These are phyloP conservation scores for Tetrapisispora nanseiensis DNA, from an alignment of 805 yeast genomes.

Conservation along the genomic window DNA sequence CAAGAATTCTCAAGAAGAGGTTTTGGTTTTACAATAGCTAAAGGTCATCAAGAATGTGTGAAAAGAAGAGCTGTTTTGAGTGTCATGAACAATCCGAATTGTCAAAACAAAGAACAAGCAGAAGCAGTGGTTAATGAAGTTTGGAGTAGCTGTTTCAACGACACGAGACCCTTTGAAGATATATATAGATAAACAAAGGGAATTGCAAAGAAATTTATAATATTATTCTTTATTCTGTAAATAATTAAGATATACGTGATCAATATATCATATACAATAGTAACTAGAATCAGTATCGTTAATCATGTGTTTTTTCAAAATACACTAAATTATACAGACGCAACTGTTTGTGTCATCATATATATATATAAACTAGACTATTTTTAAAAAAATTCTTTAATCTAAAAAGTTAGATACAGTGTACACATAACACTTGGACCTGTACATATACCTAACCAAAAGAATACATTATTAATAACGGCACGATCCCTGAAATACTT, in stretches of 20 bases:
- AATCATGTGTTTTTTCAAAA: too few relatives aligned
- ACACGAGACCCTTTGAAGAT: slow-evolving; percentile 91
- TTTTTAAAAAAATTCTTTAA: neutral
- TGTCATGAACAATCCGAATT: slow-evolving; percentile 78
- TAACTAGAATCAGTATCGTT: too few relatives aligned
- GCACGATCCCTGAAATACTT: slow-evolving; percentile 45
- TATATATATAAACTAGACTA: neutral
- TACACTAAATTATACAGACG: too few relatives aligned
- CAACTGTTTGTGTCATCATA: too few relatives aligned
- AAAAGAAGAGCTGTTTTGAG: slow-evolving; percentile 79
- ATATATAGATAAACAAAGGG: slow-evolving; percentile 68
- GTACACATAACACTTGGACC: slow-evolving; percentile 89
- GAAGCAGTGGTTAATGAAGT: slow-evolving; percentile 73
- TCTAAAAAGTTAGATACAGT: slow-evolving; percentile 63
- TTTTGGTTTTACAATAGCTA: slow-evolving; percentile 41
- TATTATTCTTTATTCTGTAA: slow-evolving; percentile 1
- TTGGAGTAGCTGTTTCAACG: slow-evolving; percentile 87
- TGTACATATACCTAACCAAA: slow-evolving; percentile 84
- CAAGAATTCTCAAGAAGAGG: slow-evolving; percentile 55
- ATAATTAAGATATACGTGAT: neutral
- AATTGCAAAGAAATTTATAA: neutral
- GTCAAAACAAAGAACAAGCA: slow-evolving; percentile 66
- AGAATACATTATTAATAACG: slow-evolving; percentile 66
- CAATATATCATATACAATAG: too few relatives aligned
- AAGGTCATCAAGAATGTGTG: slow-evolving; percentile 88